Percentiles rank a stretch among this genome's conserved stretches.
These are phyloP conservation scores for Colletotrichum plurivorum DNA, from an alignment of 2,329 filamentous ascomycete genomes.

Conservation along the genomic window DNA sequence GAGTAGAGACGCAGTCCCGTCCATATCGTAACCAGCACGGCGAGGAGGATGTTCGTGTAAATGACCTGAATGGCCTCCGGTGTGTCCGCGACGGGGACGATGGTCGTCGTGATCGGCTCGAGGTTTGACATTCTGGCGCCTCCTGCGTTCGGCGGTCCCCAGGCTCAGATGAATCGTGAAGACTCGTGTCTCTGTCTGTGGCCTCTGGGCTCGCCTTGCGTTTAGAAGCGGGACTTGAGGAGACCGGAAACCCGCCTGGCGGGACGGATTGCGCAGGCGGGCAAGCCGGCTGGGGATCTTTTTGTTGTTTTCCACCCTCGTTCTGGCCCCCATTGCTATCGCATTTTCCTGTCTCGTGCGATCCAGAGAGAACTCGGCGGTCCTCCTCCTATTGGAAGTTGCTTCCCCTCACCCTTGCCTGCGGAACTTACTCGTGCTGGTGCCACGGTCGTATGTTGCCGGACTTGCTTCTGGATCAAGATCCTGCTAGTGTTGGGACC, in stretches of 20 bases:
- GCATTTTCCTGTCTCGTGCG: neutral
- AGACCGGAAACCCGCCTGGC: too few species aligned
- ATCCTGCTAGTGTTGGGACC: neutral
- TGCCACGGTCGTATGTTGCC: neutral
- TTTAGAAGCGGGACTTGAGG: too few species aligned
- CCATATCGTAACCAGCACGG: slow-evolving; percentile 18
- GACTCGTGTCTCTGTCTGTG: neutral
- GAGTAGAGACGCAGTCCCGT: slow-evolving; percentile 20
- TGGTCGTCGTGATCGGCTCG: slow-evolving; percentile 13
- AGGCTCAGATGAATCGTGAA: neutral
- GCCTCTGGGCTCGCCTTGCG: too few species aligned
- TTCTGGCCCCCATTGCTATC: neutral
- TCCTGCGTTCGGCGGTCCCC: neutral
- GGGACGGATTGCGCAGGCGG: too few species aligned
- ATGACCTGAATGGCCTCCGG: slow-evolving; percentile 12
- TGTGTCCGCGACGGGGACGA: slow-evolving; percentile 12
- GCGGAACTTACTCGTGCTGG: neutral
- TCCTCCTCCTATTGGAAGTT: neutral
- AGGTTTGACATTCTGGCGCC: slow-evolving; percentile 1
- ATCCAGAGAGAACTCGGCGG: neutral
- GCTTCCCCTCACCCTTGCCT: neutral
- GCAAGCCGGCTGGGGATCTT: neutral
- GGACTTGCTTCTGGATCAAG: neutral
- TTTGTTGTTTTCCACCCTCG: neutral
- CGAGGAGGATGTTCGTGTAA: slow-evolving; percentile 18